Base-by-base conservation (phyloP, 257 asterid species). In the Nicotiana attenuata region DNA sequence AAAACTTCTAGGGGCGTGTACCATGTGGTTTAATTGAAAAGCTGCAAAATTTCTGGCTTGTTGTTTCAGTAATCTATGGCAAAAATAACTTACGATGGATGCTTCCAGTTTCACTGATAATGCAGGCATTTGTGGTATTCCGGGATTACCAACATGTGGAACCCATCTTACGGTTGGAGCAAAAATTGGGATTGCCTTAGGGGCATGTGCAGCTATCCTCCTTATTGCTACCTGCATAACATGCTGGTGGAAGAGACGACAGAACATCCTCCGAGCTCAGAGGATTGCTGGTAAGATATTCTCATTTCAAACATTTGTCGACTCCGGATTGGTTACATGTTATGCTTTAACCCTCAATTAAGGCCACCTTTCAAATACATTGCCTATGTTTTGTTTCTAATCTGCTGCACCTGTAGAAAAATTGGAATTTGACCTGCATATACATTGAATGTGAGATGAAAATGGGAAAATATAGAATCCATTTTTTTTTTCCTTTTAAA, bases 241-340 rank as follows among this genome's bases (percentile, higher is more conserved):
- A 5, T 89, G 95, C 82, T 94, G 99, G 99, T 94, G 98, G 99
- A 96, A 93, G 89, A 87, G 98, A 85, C 84, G 97, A 55, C 94
- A 94, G 88, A 96, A 94, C 82, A 89, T 96, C 87, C 96, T 96
- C 71, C 94, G 98, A 78, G 85, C 97, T 83, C 97, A 93, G 85
- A 90, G 92, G 90, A 90, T 93, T 41, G 97, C 98, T 47, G 97
- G 99, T 94, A 85, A 83, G 78, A 65, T 41, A 41, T 76, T 84
- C 41, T 63, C 26, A 13, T 53, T 67, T 55, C 17, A 65, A 65
- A 64, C n/a, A 5, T 22, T 47, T 73, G 38, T 73, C 5, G 19
- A 55, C 56, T 14, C 17, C 14, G 16, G 19, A 52, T 52, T 52
- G 56, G 19, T 52, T 52, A 52, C 16, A 52, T 52, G 38, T 33